Evolutionary conservation across 345 rosid species (phyloP), one percentile per base, ranked within the genome.

Genomic region (Pugionium dolabratum): DNA sequence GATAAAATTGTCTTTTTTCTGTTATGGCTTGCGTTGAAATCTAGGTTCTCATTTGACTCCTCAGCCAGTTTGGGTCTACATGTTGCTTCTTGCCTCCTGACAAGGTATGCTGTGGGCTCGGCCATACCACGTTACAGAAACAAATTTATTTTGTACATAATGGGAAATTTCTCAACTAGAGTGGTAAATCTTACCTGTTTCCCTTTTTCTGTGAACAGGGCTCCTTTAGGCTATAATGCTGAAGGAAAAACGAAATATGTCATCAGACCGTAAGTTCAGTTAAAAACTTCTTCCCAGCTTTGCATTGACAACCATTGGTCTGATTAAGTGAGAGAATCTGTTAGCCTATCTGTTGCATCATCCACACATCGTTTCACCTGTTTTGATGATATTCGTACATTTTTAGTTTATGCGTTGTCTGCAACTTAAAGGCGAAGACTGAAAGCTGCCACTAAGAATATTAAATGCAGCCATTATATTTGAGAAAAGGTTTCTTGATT

Each of bases 201-300:
- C 6, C 18, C 9, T 6, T 46, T 36, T 62, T 62, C 28, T 70
- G 29, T 76, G 35, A 75, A 75, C 80, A 92, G 98, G 85, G 96
- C 95, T 82, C 95, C 93, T 64, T 30, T 80, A 72, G 96, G 85
- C 36, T 81, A 77, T 56, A 84, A 82, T 79, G 79, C 79, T 60
- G 98, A 92, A 78, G 98, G 98, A 44, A 87, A 87, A 82, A 72
- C 88, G 41, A 87, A 89, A 83, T 92, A 89, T 78, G 96, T 86
- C 60, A 75, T 86, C 29, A 85, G 95, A 67, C 98, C 97, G 98
- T 92, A 80, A 85, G 98, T 78, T 55, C 70, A 64, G 70, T 66
- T 69, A 0, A 30, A 59, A 18, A 31, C 1, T 65, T 56, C 53
- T 56, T 9, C 29, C 27, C 2, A 64, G 42, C 71, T 64, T 34